A percentile compares a stretch with the other conserved stretches of the same genome.
Conservation (phyloP, 805 yeast genomes). For the Torulaspora maleeae region DNA sequence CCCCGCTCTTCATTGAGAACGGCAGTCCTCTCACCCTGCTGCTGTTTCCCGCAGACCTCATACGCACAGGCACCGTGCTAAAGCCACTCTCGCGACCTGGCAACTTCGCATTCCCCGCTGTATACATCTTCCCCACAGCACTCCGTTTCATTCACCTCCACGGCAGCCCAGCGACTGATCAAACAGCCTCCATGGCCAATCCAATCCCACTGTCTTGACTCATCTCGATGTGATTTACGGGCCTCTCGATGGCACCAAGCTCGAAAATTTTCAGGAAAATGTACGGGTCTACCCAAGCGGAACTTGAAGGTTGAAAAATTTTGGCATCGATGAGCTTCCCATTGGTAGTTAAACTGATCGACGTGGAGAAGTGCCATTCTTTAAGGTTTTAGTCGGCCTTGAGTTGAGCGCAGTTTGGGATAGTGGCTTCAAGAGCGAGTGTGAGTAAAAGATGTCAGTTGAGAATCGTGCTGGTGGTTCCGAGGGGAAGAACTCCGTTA, state of each 20-base stretch:
- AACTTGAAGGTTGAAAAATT: slow-evolving; percentile 9
- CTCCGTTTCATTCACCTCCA: slow-evolving; percentile 2
- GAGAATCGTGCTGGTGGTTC: slow-evolving; percentile 1
- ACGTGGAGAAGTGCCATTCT: background rate
- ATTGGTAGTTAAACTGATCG: background rate
- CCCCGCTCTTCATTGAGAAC: slow-evolving; percentile 1
- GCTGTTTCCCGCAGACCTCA: background rate
- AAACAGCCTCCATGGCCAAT: background rate
- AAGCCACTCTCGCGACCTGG: background rate
- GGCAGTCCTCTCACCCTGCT: slow-evolving; percentile 11
- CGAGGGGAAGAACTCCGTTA: background rate
- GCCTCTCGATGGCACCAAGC: background rate
- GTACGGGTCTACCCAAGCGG: slow-evolving; percentile 18
- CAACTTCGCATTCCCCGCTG: background rate
- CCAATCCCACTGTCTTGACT: too few species aligned
- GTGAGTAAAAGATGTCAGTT: slow-evolving; percentile 1
- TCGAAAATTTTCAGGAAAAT: slow-evolving; percentile 3
- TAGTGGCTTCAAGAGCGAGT: background rate
- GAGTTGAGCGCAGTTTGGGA: background rate
- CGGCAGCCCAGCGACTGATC: background rate
- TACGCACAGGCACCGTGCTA: slow-evolving; percentile 4
- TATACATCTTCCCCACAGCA: background rate
- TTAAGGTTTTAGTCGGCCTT: background rate
- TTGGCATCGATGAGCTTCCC: slow-evolving; percentile 7
- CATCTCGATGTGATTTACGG: background rate